phyloP scores from a whole-genome alignment of 2,329 filamentous ascomycete species.

The Fusarium continuum region DNA sequence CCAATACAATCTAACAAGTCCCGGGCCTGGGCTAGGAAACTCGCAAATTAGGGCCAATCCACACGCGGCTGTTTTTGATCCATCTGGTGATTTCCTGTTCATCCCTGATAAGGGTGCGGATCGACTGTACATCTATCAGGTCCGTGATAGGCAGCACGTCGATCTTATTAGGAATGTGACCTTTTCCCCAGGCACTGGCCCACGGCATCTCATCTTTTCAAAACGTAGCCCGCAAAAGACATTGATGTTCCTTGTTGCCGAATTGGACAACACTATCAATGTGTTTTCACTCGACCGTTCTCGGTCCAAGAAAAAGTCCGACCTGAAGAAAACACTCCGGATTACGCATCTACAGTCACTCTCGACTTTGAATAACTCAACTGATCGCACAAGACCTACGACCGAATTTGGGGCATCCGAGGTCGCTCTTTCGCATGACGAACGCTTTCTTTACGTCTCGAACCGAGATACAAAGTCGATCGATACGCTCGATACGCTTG shows the following conservation, averaged over 20 bases:
- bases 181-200: not conserved
- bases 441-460: not conserved
- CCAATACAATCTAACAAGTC: not conserved
- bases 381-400: not conserved
- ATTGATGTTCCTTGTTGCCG: not conserved
- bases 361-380: not conserved
- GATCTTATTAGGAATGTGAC: not conserved
- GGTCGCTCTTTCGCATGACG: not conserved
- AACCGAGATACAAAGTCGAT: not conserved
- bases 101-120: not conserved
- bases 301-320: not conserved
- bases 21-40: not conserved
- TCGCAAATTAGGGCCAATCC: not conserved
- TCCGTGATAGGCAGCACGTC: not conserved
- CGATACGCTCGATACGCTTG: not conserved
- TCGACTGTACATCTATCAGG: not conserved
- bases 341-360: not conserved
- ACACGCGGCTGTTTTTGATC: not conserved
- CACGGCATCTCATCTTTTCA: not conserved
- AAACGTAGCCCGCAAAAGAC: not conserved
- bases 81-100: not conserved
- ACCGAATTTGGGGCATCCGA: not conserved
- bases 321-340: not conserved
- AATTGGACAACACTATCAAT: slow-evolving; percentile 2
- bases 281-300: not conserved